Evolutionary conservation across 805 yeast genomes (phyloP).

Genomic region (Zygotorulaspora sp.): DNA sequence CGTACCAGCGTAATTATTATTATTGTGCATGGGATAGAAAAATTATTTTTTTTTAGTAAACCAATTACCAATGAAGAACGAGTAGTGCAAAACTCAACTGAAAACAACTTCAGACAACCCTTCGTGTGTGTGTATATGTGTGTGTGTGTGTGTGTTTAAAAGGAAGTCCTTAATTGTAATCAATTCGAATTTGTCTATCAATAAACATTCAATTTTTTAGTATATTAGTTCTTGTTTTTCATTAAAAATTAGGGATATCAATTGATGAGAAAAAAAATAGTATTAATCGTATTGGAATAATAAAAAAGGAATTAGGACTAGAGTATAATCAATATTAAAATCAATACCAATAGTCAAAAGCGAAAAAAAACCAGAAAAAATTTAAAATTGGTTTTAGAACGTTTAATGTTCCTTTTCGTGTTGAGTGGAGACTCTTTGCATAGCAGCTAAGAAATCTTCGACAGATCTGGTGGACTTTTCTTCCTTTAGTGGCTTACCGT

Average conservation of each 20-base stretch:
- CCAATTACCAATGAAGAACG: not conserved
- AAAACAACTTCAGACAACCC: not conserved
- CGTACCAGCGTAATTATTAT: conserved; percentile 10
- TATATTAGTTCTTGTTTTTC: conserved; percentile 4
- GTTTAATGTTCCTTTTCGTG: conserved; percentile 71
- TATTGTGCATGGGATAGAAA: conserved; percentile 4
- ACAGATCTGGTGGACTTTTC: conserved; percentile 58
- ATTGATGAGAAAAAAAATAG: conserved; percentile 10
- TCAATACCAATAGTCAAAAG: conserved; percentile 7
- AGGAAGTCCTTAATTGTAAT: too few species aligned
- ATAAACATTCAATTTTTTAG: too few species aligned
- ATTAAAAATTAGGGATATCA: conserved; percentile 22
- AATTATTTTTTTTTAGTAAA: not conserved
- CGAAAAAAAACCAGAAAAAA: conserved; percentile 7
- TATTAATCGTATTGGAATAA: conserved; percentile 13
- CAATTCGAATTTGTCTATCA: not conserved
- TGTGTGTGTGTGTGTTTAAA: conserved; percentile 18
- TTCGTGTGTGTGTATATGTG: conserved; percentile 11
- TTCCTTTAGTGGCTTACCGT: conserved; percentile 67
- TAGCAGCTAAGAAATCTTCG: conserved; percentile 80
- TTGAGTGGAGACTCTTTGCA: conserved; percentile 87
- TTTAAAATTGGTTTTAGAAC: conserved; percentile 5
- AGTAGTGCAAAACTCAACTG: not conserved
- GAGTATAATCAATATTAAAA: conserved; percentile 7
- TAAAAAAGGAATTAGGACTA: conserved; percentile 8